phyloP scores from a whole-genome alignment of 2,329 filamentous ascomycete genomes.

The Sporothrix phasma region DNA sequence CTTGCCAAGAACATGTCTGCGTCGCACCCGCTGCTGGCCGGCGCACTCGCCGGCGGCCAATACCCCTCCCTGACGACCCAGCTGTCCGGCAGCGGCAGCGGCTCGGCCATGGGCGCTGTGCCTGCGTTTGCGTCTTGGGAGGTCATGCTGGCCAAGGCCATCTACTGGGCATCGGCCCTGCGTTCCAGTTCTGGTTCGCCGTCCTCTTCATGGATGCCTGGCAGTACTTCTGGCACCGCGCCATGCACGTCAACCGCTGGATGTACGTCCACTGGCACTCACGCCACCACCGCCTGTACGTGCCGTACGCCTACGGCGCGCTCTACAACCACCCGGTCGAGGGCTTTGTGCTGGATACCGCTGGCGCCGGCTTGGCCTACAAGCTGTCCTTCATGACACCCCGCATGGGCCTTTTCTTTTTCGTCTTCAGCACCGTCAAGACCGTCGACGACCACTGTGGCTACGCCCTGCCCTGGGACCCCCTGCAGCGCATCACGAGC shows the following conservation, averaged over 20 bases:
- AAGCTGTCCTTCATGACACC: conserved; percentile 72
- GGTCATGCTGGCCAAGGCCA: conserved; percentile 56
- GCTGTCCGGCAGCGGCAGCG: neutral
- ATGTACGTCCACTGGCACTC: conserved; percentile 91
- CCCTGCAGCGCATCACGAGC: conserved; percentile 78
- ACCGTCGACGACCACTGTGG: conserved; percentile 97
- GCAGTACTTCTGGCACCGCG: conserved; percentile 95
- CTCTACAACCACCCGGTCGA: conserved; percentile 95
- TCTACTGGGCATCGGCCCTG: conserved; percentile 73
- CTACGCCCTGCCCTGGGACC: conserved; percentile 91
- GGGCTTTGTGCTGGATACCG: conserved; percentile 85
- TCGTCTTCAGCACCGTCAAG: conserved; percentile 81
- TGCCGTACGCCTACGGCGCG: conserved; percentile 93
- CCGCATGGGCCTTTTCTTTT: conserved; percentile 82
- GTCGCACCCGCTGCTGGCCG: conserved; percentile 64
- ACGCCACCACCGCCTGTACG: conserved; percentile 91
- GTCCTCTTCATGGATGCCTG: conserved; percentile 80
- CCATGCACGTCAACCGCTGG: conserved; percentile 97
- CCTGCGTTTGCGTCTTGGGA: conserved; percentile 82
- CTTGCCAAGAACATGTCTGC: conserved; percentile 66
- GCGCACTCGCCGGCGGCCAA: conserved; percentile 65
- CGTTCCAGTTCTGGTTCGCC: conserved; percentile 64
- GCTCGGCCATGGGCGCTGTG: conserved; percentile 40
- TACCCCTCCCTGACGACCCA: conserved; percentile 60
- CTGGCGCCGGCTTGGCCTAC: conserved; percentile 77